Evolutionary conservation across 768 basidiomycete genomes (phyloP).

Genomic region (Mycena indigotica): DNA sequence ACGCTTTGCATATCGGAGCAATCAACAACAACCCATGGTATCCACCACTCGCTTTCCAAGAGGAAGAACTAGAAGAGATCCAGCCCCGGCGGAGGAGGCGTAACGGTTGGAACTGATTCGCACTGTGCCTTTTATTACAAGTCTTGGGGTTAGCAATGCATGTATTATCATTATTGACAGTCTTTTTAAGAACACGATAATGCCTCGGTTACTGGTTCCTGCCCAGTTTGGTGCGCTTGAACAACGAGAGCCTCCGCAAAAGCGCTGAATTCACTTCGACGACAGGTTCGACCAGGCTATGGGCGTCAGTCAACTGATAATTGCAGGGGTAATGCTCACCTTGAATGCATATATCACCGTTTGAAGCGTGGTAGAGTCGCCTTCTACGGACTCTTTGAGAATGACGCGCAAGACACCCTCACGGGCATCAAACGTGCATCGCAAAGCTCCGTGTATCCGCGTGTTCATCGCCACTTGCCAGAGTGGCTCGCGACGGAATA

Average conservation of each 20-base stretch:
- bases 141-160: neutral
- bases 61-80: neutral
- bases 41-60: too few relatives aligned
- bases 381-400: constrained; percentile 48
- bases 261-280: constrained; percentile 55
- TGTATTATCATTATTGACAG: too few relatives aligned
- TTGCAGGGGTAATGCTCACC: constrained; percentile 35
- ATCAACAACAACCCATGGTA: too few relatives aligned
- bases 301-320: neutral
- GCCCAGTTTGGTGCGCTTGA: constrained; percentile 11
- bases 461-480: constrained; percentile 74
- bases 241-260: constrained; percentile 50
- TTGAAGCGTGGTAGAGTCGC: constrained; percentile 35
- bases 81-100: neutral
- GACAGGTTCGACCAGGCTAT: constrained; percentile 51
- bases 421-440: constrained; percentile 58
- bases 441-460: constrained; percentile 47
- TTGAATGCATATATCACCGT: constrained; percentile 67
- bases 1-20: too few relatives aligned
- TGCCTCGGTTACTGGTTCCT: neutral
- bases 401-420: constrained; percentile 59
- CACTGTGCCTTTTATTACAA: neutral
- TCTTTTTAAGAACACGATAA: too few relatives aligned
- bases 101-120: neutral
- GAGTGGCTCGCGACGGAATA: constrained; percentile 71